Evolutionary conservation across 805 yeast species (phyloP).

Genomic region (Saturnispora dispora): DNA sequence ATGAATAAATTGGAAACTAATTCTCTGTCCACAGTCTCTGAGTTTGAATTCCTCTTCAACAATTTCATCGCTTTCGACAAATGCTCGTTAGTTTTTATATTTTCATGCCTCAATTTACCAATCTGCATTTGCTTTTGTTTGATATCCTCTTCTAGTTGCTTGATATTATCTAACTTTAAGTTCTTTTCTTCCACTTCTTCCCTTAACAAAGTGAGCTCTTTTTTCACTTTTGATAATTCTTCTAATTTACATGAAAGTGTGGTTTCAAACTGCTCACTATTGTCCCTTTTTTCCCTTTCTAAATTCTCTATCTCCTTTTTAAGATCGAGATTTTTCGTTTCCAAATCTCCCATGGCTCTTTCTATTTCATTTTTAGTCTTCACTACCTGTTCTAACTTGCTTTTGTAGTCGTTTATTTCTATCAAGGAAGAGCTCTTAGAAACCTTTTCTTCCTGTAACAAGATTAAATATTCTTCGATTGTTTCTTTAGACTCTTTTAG

Average conservation of each 20-base stretch:
- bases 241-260: slow-evolving; percentile 15
- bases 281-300: slow-evolving; percentile 19
- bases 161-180: slow-evolving; percentile 16
- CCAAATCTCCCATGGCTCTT: slow-evolving; percentile 11
- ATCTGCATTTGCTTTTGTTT: slow-evolving; percentile 68
- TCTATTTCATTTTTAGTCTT: slow-evolving; percentile 22
- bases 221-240: slow-evolving; percentile 18
- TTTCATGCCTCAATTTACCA: slow-evolving; percentile 91
- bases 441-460: slow-evolving; percentile 33
- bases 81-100: slow-evolving; percentile 88
- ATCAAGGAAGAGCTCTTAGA: slow-evolving; percentile 38
- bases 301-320: slow-evolving; percentile 15
- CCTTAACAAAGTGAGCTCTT: slow-evolving; percentile 10
- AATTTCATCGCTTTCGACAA: slow-evolving; percentile 84
- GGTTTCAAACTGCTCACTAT: slow-evolving; percentile 11
- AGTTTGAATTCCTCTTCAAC: slow-evolving; percentile 67
- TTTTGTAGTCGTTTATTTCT: slow-evolving; percentile 30
- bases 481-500: slow-evolving; percentile 28
- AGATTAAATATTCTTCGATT: slow-evolving; percentile 28
- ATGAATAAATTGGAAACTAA: slow-evolving; percentile 78
- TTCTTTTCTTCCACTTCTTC: slow-evolving; percentile 12
- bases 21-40: slow-evolving; percentile 79
- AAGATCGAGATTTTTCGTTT: slow-evolving; percentile 20
- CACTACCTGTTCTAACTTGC: slow-evolving; percentile 16
- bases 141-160: slow-evolving; percentile 42